These are phyloP conservation scores for Stevia rebaudiana DNA, from an alignment of 140 eudicot species.

Conservation along the genomic window DNA sequence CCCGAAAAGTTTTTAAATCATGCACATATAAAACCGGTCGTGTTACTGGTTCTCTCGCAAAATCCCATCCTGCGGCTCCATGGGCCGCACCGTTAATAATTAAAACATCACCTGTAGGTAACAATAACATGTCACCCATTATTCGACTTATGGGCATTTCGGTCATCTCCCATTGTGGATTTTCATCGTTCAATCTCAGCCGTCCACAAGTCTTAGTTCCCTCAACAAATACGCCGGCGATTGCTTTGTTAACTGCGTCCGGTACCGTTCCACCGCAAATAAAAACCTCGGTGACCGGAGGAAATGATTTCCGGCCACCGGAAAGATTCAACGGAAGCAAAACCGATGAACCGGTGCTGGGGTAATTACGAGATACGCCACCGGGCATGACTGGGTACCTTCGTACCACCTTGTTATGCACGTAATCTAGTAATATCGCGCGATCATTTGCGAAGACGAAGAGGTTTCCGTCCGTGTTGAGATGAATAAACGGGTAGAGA, in stretches of 20 bases:
- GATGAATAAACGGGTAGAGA: slow-evolving; percentile 50
- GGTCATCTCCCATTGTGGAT: slow-evolving; percentile 46
- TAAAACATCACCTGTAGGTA: slow-evolving; percentile 53
- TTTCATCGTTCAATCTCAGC: slow-evolving; percentile 33
- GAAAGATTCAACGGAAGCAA: slow-evolving; percentile 39
- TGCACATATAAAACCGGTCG: slow-evolving; percentile 36
- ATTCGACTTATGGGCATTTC: slow-evolving; percentile 46
- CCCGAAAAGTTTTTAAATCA: slow-evolving; percentile 19
- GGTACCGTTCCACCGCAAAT: slow-evolving; percentile 53
- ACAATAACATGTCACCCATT: slow-evolving; percentile 62
- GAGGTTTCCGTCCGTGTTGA: slow-evolving; percentile 42
- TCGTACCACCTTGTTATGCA: slow-evolving; percentile 28
- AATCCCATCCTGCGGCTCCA: slow-evolving; percentile 56
- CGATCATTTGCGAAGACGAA: slow-evolving; percentile 57
- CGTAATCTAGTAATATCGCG: slow-evolving; percentile 41
- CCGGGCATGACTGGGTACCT: slow-evolving; percentile 46
- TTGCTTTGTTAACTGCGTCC: slow-evolving; percentile 34
- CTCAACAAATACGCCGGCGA: slow-evolving; percentile 8
- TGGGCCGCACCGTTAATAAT: slow-evolving; percentile 44
- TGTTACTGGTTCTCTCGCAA: slow-evolving; percentile 40
- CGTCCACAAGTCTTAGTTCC: slow-evolving; percentile 43
- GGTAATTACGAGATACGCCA: slow-evolving; percentile 42
- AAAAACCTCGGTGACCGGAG: slow-evolving; percentile 38
- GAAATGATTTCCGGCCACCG: background rate
- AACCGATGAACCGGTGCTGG: slow-evolving; percentile 58